Conservation (phyloP, 108 stramenopile species). For the Pseudonitzschia multiseries region DNA sequence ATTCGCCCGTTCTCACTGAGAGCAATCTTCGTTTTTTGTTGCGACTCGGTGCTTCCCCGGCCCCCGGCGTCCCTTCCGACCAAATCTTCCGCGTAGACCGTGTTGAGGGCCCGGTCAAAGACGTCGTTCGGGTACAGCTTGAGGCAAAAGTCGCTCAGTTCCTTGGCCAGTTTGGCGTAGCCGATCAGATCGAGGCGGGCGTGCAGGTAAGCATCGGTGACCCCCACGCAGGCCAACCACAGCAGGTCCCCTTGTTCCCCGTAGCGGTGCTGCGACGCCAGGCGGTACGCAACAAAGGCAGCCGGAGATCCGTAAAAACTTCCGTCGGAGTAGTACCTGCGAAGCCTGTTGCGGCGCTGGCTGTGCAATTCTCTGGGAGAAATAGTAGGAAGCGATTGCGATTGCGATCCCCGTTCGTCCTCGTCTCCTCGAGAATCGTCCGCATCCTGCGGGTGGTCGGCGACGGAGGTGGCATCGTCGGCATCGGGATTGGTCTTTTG, state of each 20-base stretch:
- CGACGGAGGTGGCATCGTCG: slow-evolving; percentile 29
- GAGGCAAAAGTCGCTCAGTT: slow-evolving; percentile 52
- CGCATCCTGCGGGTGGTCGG: slow-evolving; percentile 4
- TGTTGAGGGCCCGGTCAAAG: slow-evolving; percentile 55
- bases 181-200: slow-evolving; percentile 68
- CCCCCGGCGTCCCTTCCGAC: slow-evolving; percentile 1
- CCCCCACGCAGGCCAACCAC: slow-evolving; percentile 85
- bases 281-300: slow-evolving; percentile 63
- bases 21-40: slow-evolving; percentile 55
- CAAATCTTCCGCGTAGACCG: slow-evolving; percentile 77
- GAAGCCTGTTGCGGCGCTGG: slow-evolving; percentile 65
- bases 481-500: slow-evolving; percentile 18
- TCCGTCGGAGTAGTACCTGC: slow-evolving; percentile 68
- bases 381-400: slow-evolving; percentile 9
- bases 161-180: slow-evolving; percentile 53
- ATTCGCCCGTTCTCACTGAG: slow-evolving; percentile 79
- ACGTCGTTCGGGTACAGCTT: slow-evolving; percentile 67
- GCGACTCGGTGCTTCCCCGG: not conserved
- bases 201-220: slow-evolving; percentile 79
- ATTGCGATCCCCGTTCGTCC: slow-evolving; percentile 3
- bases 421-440: slow-evolving; percentile 14
- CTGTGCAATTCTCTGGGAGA: slow-evolving; percentile 61
- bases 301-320: slow-evolving; percentile 72
- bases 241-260: slow-evolving; percentile 64
- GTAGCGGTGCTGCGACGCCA: slow-evolving; percentile 67